phyloP scores from a whole-genome alignment of 257 asterid genomes.

The Plantago elongata region DNA sequence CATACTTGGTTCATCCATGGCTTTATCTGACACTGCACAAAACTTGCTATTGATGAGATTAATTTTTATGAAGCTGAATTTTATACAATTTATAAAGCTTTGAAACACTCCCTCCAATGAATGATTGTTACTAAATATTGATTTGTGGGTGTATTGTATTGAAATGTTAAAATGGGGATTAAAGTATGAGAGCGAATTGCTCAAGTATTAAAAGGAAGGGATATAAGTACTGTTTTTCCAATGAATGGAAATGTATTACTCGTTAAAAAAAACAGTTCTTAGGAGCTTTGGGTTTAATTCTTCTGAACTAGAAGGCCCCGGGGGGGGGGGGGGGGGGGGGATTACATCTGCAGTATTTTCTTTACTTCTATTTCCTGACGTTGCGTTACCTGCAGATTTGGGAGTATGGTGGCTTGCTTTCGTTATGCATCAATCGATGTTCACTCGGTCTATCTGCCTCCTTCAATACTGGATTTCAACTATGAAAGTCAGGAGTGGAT shows the following conservation, averaged over 20 bases:
- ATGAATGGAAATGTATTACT: no score
- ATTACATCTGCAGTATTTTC: no score
- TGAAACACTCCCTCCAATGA: background rate
- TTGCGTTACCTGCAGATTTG: conserved; percentile 55
- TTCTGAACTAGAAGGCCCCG: no score
- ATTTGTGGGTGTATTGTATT: no score
- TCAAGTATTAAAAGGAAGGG: no score
- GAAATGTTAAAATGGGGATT: no score
- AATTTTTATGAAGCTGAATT: background rate
- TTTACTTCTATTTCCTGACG: conserved; percentile 15
- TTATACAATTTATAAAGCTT: conserved; percentile 8
- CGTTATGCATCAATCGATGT: conserved; percentile 98
- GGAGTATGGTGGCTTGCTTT: conserved; percentile 98
- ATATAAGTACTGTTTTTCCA: no score
- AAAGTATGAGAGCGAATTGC: no score
- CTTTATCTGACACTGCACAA: conserved; percentile 8
- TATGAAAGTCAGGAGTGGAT: conserved; percentile 83
- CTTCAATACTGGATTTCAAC: conserved; percentile 76
- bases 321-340: no score
- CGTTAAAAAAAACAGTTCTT: no score
- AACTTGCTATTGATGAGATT: conserved; percentile 9
- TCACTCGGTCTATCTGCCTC: conserved; percentile 89
- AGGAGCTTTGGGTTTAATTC: no score
- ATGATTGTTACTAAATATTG: no score
- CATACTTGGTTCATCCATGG: background rate